Conservation (phyloP, 2,329 filamentous ascomycete genomes). For the Apiospora hydei region DNA sequence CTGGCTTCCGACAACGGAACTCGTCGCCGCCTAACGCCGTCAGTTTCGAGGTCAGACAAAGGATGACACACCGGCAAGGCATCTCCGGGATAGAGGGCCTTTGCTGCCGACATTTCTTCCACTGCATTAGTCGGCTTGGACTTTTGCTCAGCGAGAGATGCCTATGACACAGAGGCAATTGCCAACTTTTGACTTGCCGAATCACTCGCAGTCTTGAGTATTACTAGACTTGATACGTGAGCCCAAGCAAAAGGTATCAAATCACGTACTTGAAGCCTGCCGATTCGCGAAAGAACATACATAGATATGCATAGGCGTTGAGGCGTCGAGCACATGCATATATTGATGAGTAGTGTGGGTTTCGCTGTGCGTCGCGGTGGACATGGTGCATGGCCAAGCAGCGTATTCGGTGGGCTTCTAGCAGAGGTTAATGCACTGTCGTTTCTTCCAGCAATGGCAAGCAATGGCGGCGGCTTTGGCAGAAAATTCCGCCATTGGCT, state of each 20-base stretch:
- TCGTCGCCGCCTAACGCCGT: background rate
- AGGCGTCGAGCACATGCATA: background rate
- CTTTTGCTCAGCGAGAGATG: background rate
- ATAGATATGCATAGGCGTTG: background rate
- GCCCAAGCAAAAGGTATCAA: background rate
- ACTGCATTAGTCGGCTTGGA: background rate
- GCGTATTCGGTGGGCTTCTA: constrained; percentile 12
- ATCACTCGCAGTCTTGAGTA: background rate
- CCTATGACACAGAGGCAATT: background rate
- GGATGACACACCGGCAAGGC: constrained; percentile 12
- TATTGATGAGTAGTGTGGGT: background rate
- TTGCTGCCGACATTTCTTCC: background rate
- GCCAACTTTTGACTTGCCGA: background rate
- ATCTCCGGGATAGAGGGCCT: constrained; percentile 1
- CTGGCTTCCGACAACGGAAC: constrained; percentile 14
- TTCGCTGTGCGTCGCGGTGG: background rate
- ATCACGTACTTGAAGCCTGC: background rate
- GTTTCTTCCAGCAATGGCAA: background rate
- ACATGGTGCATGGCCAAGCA: background rate
- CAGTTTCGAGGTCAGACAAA: constrained; percentile 18
- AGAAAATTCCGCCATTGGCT: background rate
- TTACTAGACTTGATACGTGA: background rate
- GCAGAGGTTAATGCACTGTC: constrained; percentile 9
- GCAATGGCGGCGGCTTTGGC: background rate
- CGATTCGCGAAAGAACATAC: background rate